Base-by-base conservation (phyloP, 768 basidiomycete species). In the Termitomyces heimii region DNA sequence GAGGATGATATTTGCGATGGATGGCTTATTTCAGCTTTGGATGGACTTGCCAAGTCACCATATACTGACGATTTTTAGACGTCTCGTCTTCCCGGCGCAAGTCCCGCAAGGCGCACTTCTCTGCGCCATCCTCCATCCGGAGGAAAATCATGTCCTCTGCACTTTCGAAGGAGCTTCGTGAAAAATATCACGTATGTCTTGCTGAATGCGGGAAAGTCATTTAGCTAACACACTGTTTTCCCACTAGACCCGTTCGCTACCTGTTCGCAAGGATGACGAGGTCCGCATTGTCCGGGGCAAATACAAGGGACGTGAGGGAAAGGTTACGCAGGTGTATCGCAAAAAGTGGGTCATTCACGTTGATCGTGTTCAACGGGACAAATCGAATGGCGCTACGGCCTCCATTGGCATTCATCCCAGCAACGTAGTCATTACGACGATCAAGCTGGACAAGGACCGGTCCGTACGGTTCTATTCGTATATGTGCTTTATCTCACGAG, bases 291-390 rank as follows among this genome's bases (percentile, higher is more conserved):
- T 98, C 59, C 84, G 96, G 63, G 96, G 96, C 56, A 95, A 96
- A 75, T 94, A 97, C 85, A 97, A 97, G 82, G 96, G 97, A 52
- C 85, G 94, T 70, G 96, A 99, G 82, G 96, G 96, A 68, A 98
- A 98, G 79, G 86, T 99, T 61, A 92, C 92, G 59, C 89, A 94
- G 76, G 95, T 98, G 63, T 96, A 95, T 83, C 90, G 95, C 73
- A 96, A 96, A 87, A 95, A 96, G 75, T 98, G 92, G 91, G 92
- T 98, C 55, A 89, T 99, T 74, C 89, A 98, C 77, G 91, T 99
- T 70, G 96, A 99, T 76, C 92, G 96, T 71, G 94, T 99, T 55
- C 88, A 90, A 74, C 86, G 94, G 64, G 96, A 99, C 81, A 98
- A 98, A 77, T 92, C 93, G 63, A 97, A 96, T 71, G 96, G 97